These are phyloP conservation scores for Coniella lustricola DNA, from an alignment of 2,329 filamentous ascomycete species.

Conservation along the genomic window DNA sequence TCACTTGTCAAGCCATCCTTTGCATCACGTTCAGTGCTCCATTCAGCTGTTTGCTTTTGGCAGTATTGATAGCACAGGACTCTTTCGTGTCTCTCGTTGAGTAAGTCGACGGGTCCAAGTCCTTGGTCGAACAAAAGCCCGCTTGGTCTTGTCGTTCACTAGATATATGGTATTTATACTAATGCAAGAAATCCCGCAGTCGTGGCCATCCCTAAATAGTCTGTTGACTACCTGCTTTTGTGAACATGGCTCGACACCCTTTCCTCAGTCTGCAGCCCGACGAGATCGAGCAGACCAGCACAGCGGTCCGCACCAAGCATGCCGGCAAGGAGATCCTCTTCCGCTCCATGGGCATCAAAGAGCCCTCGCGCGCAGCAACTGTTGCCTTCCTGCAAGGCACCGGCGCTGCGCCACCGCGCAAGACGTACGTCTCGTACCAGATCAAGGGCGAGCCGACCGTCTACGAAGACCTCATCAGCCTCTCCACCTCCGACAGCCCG, in stretches of 20 bases:
- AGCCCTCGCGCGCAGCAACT: constrained; percentile 1
- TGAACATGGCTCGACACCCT: constrained; percentile 1
- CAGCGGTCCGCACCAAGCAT: constrained; percentile 5
- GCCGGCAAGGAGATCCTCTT: constrained; percentile 1
- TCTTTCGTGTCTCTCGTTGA: too few relatives aligned
- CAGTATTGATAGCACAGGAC: too few relatives aligned
- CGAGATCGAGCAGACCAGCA: constrained; percentile 6
- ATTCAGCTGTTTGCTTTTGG: too few relatives aligned
- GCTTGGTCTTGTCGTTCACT: too few relatives aligned
- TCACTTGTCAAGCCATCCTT: too few relatives aligned
- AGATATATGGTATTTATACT: too few relatives aligned
- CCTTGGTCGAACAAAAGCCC: too few relatives aligned
- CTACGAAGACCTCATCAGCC: constrained; percentile 6
- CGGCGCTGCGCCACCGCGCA: constrained; percentile 2
- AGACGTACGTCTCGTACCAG: constrained; percentile 10
- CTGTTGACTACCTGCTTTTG: too few relatives aligned
- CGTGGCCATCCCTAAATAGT: too few relatives aligned
- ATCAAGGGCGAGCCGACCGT: constrained; percentile 6
- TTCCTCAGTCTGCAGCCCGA: constrained; percentile 11
- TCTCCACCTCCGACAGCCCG: neutral
- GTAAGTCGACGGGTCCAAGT: too few relatives aligned
- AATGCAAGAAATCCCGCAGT: too few relatives aligned
- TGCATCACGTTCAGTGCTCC: too few relatives aligned
- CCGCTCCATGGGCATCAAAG: constrained; percentile 9
- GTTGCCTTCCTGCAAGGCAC: constrained; percentile 6